Evolutionary conservation across 305 asterid genomes (phyloP).

Genomic region (Fraxinus nigra): DNA sequence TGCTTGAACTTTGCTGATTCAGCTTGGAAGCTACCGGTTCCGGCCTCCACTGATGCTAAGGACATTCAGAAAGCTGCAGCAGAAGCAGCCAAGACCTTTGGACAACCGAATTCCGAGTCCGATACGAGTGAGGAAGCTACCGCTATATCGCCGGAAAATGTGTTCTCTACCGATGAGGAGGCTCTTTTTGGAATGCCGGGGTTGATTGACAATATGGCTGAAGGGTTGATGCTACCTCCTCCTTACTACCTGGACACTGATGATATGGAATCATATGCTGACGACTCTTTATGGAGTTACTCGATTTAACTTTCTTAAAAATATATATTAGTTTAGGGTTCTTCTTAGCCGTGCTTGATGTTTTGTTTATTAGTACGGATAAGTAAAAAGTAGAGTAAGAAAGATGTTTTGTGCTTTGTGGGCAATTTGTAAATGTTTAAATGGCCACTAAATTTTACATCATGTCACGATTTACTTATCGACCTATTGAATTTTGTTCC

Average conservation of each 20-base stretch:
- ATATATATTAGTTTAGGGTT: background rate
- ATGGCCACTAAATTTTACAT: too few relatives aligned
- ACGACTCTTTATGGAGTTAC: conserved; percentile 53
- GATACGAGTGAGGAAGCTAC: background rate
- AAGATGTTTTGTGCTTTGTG: background rate
- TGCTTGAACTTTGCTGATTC: conserved; percentile 77
- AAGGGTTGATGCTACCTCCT: conserved; percentile 68
- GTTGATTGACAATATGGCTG: conserved; percentile 52
- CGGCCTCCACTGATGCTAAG: conserved; percentile 43
- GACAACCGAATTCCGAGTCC: background rate
- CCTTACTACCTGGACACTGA: conserved; percentile 23
- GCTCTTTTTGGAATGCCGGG: conserved; percentile 52
- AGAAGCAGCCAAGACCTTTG: conserved; percentile 37
- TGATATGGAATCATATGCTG: conserved; percentile 28
- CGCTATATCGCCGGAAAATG: conserved; percentile 12
- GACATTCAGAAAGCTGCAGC: conserved; percentile 44
- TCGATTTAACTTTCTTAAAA: conserved; percentile 18
- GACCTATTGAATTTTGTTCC: background rate
- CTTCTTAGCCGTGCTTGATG: background rate
- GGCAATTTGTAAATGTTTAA: background rate
- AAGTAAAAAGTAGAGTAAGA: background rate
- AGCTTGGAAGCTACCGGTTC: conserved; percentile 54
- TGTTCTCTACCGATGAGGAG: conserved; percentile 49
- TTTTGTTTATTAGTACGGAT: background rate
- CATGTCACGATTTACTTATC: background rate